Evolutionary conservation across 192 early-diverging fungal species (phyloP), one percentile per base, ranked within the genome.

Genomic region (Mortierella hygrophila): DNA sequence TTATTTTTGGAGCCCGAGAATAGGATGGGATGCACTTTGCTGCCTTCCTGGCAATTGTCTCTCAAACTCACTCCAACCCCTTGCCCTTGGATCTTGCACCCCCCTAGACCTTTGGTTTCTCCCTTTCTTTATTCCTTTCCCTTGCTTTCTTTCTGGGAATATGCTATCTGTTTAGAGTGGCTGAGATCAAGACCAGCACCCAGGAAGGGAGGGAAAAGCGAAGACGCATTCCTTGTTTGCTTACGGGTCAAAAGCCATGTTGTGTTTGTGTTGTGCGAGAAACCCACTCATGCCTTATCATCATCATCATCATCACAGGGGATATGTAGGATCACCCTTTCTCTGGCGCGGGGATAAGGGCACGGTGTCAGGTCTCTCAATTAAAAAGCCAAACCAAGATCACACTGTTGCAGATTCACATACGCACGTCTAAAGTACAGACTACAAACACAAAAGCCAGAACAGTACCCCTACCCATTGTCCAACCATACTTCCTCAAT

Each of bases 1-100:
- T 65, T 65, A 65, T 32, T 65, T 65, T 35, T 65, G 60, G 60
- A 65, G 60, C n/a, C 60, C 60, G 29, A 26, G 55, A 60, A 29
- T 26, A 60, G 55, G 55, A 55, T 60, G 57, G 7, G 44, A 29
- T 65, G 1, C 32, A 16, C 18, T 20, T 20, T 16, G 29, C 29
- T 65, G 3, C 60, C 29, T 32, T 32, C 11, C 60, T 3, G 29
- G 60, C n/a, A 32, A 65, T 65, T 65, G 29, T 65, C 15, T 16
- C 60, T 29, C 29, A 65, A 65, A 65, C 60, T 65, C 5, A 52
- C 49, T 2, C 49, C 20, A 46, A 46, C n/a, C 55, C n/a, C 23
- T 60, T 26, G 16, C 52, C 8, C 55, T 60, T 26, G n/a, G 23
- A 40, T n/a, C 0, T 23, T 23, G 7, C 9, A 6, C 55, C 55